Evolutionary conservation across 2,329 filamentous ascomycete species (phyloP), one percentile per base, ranked within the genome.

Genomic region (Trichocomaceae sp.): DNA sequence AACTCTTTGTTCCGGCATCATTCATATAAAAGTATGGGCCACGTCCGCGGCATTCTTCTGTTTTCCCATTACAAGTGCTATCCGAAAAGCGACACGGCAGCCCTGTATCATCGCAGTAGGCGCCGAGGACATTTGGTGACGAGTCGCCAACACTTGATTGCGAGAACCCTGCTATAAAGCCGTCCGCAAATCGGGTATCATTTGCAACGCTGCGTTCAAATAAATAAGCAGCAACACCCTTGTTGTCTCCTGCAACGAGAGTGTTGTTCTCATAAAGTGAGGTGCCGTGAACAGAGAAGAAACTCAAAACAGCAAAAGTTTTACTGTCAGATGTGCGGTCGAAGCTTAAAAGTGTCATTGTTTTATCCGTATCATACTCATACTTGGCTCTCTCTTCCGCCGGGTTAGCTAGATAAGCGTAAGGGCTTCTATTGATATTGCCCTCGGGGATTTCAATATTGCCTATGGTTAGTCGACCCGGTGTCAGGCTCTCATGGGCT

Each of bases 241-340:
- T 97, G 75, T 97, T 97, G 70, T 97, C 92, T n/a, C 89, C 92
- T 2, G 90, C 85, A 50, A 93, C 83, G 13, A 96, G 78, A 0
- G 90, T 96, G 72, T 96, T 96, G 73, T 96, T 96, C 53, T 88
- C 87, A 22, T 91, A 83, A 71, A 96, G 82, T 0, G 90, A 95
- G 0, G 92, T 97, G 47, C 91, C 91, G 68, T 97, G 92, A 0
- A 91, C 88, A 2, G 92, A 83, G 68, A 92, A 96, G 88, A 91
- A 97, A 15, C 89, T 93, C 56, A 97, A 73, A 0, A 95, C 77
- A 12, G 90, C 91, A 42, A 90, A 82, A 55, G 85, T 86, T 72
- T 90, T 90, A 47, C 80, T 79, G 64, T 93, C 88, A 0, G 82
- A 85, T 9, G 82, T 81, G 37, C 88, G 81, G 60, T 84, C 83